phyloP scores from a whole-genome alignment of 1,284 basidiomycete genomes.

The Cutaneotrichosporon arboriforme region DNA sequence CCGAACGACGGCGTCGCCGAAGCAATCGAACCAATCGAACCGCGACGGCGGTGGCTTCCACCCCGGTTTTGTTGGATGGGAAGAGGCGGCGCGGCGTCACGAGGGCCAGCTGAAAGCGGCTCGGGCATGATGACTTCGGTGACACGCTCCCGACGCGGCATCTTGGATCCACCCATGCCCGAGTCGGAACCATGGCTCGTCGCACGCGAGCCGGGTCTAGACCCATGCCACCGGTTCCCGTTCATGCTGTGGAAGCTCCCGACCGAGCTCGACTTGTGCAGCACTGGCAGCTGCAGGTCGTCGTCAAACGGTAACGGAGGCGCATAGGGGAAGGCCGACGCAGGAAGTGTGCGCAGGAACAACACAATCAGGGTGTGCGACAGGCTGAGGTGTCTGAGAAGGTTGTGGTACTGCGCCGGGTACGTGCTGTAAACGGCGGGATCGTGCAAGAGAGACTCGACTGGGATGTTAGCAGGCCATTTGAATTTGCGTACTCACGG shows the following conservation, averaged over 20 bases:
- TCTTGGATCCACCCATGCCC: constrained; percentile 12
- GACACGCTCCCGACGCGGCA: constrained; percentile 39
- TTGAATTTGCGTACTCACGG: constrained; percentile 30
- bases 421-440: constrained; percentile 45
- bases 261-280: constrained; percentile 31
- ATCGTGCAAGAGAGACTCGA: constrained; percentile 47
- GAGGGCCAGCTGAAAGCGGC: constrained; percentile 29
- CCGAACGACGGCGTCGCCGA: constrained; percentile 23
- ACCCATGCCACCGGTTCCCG: constrained; percentile 16
- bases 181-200: constrained; percentile 31
- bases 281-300: constrained; percentile 21
- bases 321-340: constrained; percentile 34
- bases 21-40: constrained; percentile 36
- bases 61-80: not conserved
- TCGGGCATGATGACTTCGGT: constrained; percentile 48
- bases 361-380: constrained; percentile 46
- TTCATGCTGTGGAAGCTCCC: constrained; percentile 22
- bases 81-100: not conserved
- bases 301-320: constrained; percentile 46
- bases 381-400: constrained; percentile 43
- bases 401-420: constrained; percentile 39
- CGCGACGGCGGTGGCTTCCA: constrained; percentile 19
- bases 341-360: constrained; percentile 41
- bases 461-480: constrained; percentile 19
- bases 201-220: constrained; percentile 26